These are phyloP conservation scores for Quercus robur DNA, from an alignment of 306 rosid genomes.

Conservation along the genomic window DNA sequence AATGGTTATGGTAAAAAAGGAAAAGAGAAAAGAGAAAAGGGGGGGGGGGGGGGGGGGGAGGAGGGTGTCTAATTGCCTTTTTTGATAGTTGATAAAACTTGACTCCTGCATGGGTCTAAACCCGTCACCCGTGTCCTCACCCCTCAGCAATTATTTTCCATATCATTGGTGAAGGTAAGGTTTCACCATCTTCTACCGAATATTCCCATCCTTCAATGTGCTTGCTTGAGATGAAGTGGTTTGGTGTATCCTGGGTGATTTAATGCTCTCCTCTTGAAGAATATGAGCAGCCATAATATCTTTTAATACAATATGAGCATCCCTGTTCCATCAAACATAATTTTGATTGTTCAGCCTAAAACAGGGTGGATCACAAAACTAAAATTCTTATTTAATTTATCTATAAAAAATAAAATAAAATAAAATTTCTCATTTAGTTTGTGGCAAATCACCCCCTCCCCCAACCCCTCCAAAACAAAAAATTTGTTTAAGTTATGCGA, in stretches of 20 bases:
- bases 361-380: conserved; percentile 13
- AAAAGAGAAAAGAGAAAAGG: not conserved
- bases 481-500: not conserved
- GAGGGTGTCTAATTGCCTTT: not conserved
- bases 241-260: conserved; percentile 2
- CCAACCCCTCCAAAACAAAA: too few relatives aligned
- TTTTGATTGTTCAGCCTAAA: conserved; percentile 8
- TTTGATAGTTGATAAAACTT: not conserved
- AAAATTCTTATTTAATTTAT: not conserved
- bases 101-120: not conserved
- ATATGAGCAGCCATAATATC: not conserved
- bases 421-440: too few relatives aligned
- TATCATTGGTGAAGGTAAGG: not conserved
- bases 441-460: too few relatives aligned
- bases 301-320: not conserved
- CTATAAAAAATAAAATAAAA: too few relatives aligned
- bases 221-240: not conserved
- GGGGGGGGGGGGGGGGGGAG: not conserved
- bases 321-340: not conserved
- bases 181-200: not conserved
- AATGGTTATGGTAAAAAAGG: not conserved
- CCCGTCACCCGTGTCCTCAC: not conserved
- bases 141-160: not conserved
- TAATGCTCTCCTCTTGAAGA: not conserved
- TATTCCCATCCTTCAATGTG: not conserved